Percentiles rank a stretch among this genome's conserved stretches.
Evolutionary conservation across 2,329 filamentous ascomycete species (phyloP).

Genomic region (Bipolaris oryzae): DNA sequence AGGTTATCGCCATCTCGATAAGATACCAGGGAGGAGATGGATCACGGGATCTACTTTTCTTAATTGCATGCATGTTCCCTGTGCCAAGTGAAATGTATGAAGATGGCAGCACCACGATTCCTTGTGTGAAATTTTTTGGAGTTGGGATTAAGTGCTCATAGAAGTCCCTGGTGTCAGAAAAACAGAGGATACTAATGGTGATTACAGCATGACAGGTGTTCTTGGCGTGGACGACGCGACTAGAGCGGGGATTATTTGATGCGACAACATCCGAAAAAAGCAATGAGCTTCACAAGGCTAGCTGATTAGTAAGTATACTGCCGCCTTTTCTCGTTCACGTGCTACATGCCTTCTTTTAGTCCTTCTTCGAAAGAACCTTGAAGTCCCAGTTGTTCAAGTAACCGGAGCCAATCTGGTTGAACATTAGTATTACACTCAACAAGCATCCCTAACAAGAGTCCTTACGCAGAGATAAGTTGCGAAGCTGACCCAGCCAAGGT

Average conservation of each 20-base stretch:
- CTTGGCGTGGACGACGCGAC: not conserved
- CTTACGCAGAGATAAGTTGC: conserved; percentile 79
- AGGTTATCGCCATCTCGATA: not conserved
- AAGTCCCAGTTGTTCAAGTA: conserved; percentile 52
- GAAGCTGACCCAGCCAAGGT: conserved; percentile 84
- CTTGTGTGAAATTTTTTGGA: too few relatives aligned
- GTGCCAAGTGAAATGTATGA: too few relatives aligned
- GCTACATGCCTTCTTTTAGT: conserved; percentile 14
- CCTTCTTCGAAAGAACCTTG: conserved; percentile 32
- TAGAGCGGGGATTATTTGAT: not conserved
- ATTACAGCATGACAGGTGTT: not conserved
- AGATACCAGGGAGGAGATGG: not conserved
- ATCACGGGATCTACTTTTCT: not conserved
- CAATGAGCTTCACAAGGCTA: not conserved
- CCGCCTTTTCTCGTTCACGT: not conserved
- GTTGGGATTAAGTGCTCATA: not conserved
- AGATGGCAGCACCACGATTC: too few relatives aligned
- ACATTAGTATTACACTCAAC: conserved; percentile 15
- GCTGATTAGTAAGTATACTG: too few relatives aligned
- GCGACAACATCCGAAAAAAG: not conserved
- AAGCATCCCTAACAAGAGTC: not conserved
- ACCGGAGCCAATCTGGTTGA: conserved; percentile 41
- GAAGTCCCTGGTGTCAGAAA: not conserved
- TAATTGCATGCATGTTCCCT: too few relatives aligned
- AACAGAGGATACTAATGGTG: not conserved